Evolutionary conservation across 768 basidiomycete genomes (phyloP), one percentile per base, ranked within the genome.

Genomic region (Pilatotrama ljubarskyi): DNA sequence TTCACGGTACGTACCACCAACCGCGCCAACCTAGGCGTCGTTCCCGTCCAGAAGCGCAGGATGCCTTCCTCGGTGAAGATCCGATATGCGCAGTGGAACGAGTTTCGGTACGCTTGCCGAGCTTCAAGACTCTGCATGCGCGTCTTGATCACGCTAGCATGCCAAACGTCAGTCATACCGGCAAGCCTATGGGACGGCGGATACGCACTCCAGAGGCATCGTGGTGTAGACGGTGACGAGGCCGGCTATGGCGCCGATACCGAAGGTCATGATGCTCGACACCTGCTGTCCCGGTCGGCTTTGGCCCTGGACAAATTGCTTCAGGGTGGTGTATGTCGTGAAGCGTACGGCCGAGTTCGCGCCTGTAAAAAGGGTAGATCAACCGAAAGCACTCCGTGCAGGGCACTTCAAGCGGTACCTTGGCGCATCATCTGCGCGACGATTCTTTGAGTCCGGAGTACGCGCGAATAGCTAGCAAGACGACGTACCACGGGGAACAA

Each of bases 331-430:
- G 74, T 98, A 98, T 0, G 93, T 94, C 48, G 95, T 95, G 77
- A 98, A 98, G 32, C 96, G 83, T 29, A 98, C 86, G 10, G 97
- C 95, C 5, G 95, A 98, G 72, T 98, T 99, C 41, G 95, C 96
- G 26, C 70, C 69, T 70, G 26, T 38, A 32, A 10, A 32, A 10
- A 32, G 18, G 18, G 26, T 48, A 25, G 18, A 35, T 54, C 22
- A 37, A 47, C 22, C 22, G 18, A 5, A 4, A 26, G 14, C 24
- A 11, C 17, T 54, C 36, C n/a, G n/a, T n/a, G n/a, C n/a, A n/a
- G n/a, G n/a, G n/a, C n/a, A 22, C 22, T 5, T 15, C 15, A 17
- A 42, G 29, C 26, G 3, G 26, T 41, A 41, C 94, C 95, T 84
- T 98, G 96, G 26, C 95, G 88, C 84, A 96, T 91, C 85, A 96